Evolutionary conservation across 2,329 filamentous ascomycete species (phyloP).

Genomic region (Decorospora gaudefroyi): DNA sequence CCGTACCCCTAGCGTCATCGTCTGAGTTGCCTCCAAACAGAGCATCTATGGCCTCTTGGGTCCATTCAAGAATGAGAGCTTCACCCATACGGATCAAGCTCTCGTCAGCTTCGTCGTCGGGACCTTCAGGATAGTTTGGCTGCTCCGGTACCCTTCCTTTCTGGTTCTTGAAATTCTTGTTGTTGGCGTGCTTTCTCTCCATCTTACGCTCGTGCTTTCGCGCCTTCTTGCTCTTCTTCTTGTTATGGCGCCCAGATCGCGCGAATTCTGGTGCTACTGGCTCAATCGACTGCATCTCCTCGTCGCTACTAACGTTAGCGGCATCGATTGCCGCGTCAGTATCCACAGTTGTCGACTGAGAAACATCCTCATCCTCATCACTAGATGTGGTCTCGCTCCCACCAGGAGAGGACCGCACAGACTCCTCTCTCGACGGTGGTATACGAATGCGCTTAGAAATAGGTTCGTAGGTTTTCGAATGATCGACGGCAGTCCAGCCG

Average conservation of each 20-base stretch:
- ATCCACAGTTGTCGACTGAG: slow-evolving; percentile 30
- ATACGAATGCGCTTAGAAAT: slow-evolving; percentile 54
- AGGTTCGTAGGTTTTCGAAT: slow-evolving; percentile 62
- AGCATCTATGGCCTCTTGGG: slow-evolving; percentile 66
- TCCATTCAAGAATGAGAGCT: slow-evolving; percentile 87
- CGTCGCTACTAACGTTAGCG: slow-evolving; percentile 44
- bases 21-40: slow-evolving; percentile 63
- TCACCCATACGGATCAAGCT: slow-evolving; percentile 80
- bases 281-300: slow-evolving; percentile 43
- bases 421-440: slow-evolving; percentile 40
- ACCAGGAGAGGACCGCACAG: slow-evolving; percentile 39
- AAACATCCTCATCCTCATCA: slow-evolving; percentile 42
- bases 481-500: slow-evolving; percentile 68
- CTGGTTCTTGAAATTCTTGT: slow-evolving; percentile 42
- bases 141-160: slow-evolving; percentile 40
- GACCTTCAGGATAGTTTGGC: slow-evolving; percentile 36
- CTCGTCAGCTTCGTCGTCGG: slow-evolving; percentile 54
- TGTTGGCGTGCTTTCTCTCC: slow-evolving; percentile 37
- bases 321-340: slow-evolving; percentile 36
- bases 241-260: slow-evolving; percentile 38
- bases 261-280: slow-evolving; percentile 20
- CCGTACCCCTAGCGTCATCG: slow-evolving; percentile 61
- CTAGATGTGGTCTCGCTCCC: slow-evolving; percentile 37
- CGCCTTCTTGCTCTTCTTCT: slow-evolving; percentile 43
- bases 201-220: slow-evolving; percentile 38